Evolutionary conservation across 2,329 filamentous ascomycete genomes (phyloP).

Genomic region (Phialophora expanda): DNA sequence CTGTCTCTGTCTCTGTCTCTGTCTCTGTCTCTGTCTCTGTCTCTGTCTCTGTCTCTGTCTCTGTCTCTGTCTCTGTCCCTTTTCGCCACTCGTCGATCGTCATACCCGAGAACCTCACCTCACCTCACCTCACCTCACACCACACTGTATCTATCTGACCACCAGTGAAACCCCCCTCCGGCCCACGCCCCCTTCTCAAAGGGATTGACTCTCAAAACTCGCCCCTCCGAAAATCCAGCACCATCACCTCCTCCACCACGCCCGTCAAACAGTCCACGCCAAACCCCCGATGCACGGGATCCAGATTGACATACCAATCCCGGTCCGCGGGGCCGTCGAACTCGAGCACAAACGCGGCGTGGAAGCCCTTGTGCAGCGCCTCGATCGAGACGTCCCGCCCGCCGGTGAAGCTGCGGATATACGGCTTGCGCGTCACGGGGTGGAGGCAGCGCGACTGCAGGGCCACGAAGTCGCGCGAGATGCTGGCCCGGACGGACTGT

Average conservation of each 20-base stretch:
- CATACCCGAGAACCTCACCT: no score
- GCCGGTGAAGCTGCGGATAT: constrained; percentile 26
- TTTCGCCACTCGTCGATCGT: no score
- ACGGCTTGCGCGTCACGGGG: constrained; percentile 15
- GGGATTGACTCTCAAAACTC: constrained; percentile 19
- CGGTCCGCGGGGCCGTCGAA: constrained; percentile 68
- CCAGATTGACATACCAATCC: constrained; percentile 69
- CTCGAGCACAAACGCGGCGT: constrained; percentile 71
- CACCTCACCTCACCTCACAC: no score
- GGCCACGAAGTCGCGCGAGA: constrained; percentile 7
- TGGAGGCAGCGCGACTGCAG: constrained; percentile 9
- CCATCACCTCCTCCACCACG: constrained; percentile 28
- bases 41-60: no score
- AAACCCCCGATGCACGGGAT: constrained; percentile 52
- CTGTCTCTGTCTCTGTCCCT: no score
- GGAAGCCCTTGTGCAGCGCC: constrained; percentile 56
- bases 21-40: no score
- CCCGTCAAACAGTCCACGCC: constrained; percentile 22
- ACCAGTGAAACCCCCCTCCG: no score
- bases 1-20: no score
- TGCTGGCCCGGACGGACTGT: background rate
- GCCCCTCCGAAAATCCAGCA: constrained; percentile 23
- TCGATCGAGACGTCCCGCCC: constrained; percentile 23
- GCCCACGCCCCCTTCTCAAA: no score
- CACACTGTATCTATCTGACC: no score